A percentile compares a stretch with the other conserved stretches of the same genome.
Evolutionary conservation across 192 early-diverging fungal species (phyloP).

Genomic region (Coemansia sp.): DNA sequence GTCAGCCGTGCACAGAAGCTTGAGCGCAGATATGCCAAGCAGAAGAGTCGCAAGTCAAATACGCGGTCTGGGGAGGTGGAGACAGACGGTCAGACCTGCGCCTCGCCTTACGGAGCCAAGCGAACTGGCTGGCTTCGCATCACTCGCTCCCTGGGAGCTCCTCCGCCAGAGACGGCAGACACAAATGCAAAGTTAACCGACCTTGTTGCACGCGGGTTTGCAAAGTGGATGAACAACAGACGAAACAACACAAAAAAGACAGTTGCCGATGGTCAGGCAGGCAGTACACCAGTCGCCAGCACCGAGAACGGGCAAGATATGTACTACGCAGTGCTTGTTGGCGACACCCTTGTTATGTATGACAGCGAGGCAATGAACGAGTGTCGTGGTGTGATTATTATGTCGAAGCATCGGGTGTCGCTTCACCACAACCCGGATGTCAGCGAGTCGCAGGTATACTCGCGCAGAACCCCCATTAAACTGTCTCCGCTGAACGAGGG

Average conservation of each 20-base stretch:
- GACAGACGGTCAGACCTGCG: neutral
- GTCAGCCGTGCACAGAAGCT: conserved; percentile 1
- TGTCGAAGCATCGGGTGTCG: conserved; percentile 67
- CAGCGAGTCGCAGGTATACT: conserved; percentile 67
- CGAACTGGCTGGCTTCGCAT: conserved; percentile 53
- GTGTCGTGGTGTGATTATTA: conserved; percentile 75
- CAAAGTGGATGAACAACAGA: conserved; percentile 43
- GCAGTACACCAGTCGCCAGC: conserved; percentile 8
- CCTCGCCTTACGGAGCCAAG: conserved; percentile 41
- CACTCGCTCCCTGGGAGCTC: conserved; percentile 31
- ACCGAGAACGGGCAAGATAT: conserved; percentile 44
- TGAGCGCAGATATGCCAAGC: neutral
- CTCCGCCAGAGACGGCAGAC: conserved; percentile 21
- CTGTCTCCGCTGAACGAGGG: conserved; percentile 35
- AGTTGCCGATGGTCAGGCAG: neutral
- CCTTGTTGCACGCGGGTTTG: conserved; percentile 43
- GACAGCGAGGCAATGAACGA: conserved; percentile 74
- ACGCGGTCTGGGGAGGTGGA: neutral
- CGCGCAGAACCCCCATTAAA: conserved; percentile 58
- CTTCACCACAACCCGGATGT: conserved; percentile 54
- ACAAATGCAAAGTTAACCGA: conserved; percentile 30
- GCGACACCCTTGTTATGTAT: conserved; percentile 82
- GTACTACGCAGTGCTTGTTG: conserved; percentile 75
- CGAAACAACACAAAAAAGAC: conserved; percentile 33
- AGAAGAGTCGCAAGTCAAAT: neutral